Evolutionary conservation across 2,329 filamentous ascomycete genomes (phyloP).

Genomic region (Bretziella fagacearum): DNA sequence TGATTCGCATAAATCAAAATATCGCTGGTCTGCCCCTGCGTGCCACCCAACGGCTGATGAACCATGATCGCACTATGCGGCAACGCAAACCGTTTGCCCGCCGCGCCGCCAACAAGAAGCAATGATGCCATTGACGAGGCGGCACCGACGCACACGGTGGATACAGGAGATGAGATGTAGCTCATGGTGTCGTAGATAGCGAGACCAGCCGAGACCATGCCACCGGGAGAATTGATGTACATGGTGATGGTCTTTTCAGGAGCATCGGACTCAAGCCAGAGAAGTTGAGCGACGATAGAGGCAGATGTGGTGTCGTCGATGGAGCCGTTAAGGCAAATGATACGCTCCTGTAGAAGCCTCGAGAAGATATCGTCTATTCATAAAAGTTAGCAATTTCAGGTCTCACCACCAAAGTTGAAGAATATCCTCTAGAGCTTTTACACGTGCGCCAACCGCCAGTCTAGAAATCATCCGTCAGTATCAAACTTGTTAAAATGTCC

Average conservation of each 20-base stretch:
- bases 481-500: slow-evolving; percentile 18
- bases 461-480: slow-evolving; percentile 25
- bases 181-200: slow-evolving; percentile 99
- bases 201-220: slow-evolving; percentile 62
- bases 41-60: slow-evolving; percentile 76
- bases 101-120: slow-evolving; percentile 67
- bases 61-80: slow-evolving; percentile 96
- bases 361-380: slow-evolving; percentile 57
- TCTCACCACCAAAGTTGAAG: not conserved
- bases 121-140: slow-evolving; percentile 91
- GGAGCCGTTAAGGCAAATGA: slow-evolving; percentile 80
- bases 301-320: slow-evolving; percentile 84
- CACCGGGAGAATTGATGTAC: slow-evolving; percentile 95
- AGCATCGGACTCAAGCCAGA: slow-evolving; percentile 95
- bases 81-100: slow-evolving; percentile 71
- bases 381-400: not conserved
- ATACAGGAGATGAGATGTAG: slow-evolving; percentile 85
- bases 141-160: slow-evolving; percentile 86
- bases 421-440: slow-evolving; percentile 27
- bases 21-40: slow-evolving; percentile 50
- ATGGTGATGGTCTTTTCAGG: slow-evolving; percentile 90
- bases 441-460: slow-evolving; percentile 63
- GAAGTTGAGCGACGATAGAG: slow-evolving; percentile 85
- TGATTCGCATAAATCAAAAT: slow-evolving; percentile 96
- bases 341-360: slow-evolving; percentile 69